Evolutionary conservation across 805 yeast genomes (phyloP).

Genomic region (Lipomyces yamanashiensis): DNA sequence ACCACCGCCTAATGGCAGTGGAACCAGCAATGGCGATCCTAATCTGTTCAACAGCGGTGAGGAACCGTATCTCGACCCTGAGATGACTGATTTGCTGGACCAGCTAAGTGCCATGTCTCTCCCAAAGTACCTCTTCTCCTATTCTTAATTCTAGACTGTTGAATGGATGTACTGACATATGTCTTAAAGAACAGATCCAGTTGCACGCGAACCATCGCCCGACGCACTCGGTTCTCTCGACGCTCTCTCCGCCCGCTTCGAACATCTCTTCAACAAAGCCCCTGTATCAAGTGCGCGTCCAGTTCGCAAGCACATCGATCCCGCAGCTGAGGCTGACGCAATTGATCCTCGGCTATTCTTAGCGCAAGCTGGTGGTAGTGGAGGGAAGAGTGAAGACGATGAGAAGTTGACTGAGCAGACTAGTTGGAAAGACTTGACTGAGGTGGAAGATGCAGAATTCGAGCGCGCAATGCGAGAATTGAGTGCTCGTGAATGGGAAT

Average conservation of each 20-base stretch:
- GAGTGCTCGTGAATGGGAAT: slow-evolving; percentile 31
- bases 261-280: slow-evolving; percentile 19
- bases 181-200: neutral
- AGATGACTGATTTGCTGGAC: slow-evolving; percentile 11
- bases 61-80: neutral
- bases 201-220: slow-evolving; percentile 24
- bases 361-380: neutral
- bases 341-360: slow-evolving; percentile 19
- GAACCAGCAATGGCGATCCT: neutral
- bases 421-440: slow-evolving; percentile 21
- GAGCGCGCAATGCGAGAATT: slow-evolving; percentile 28
- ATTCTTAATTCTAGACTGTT: neutral
- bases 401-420: slow-evolving; percentile 3
- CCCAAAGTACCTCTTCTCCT: slow-evolving; percentile 18
- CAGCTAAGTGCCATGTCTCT: slow-evolving; percentile 16
- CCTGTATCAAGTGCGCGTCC: slow-evolving; percentile 21
- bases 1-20: neutral
- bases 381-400: neutral
- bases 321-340: slow-evolving; percentile 5
- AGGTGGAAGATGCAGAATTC: slow-evolving; percentile 30
- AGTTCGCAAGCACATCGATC: neutral
- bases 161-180: neutral
- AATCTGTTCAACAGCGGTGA: neutral
- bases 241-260: slow-evolving; percentile 31
- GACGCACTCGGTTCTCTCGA: slow-evolving; percentile 31